These are phyloP conservation scores for Eleusine indica DNA, from an alignment of 176 grass and related monocot genomes.

Conservation along the genomic window DNA sequence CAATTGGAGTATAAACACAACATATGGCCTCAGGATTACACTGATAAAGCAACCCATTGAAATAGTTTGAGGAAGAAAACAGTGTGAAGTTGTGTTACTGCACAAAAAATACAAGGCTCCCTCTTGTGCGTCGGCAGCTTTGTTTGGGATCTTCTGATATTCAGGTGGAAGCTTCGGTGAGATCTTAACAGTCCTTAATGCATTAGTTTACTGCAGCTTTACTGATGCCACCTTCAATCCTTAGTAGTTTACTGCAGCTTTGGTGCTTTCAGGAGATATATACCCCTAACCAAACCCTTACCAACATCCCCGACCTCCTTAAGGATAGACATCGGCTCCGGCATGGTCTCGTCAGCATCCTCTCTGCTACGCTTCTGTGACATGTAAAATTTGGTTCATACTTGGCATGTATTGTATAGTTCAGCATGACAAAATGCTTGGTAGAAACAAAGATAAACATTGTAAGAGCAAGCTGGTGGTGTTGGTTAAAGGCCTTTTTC, in stretches of 20 bases:
- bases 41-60: not conserved
- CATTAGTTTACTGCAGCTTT: not conserved
- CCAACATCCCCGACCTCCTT: conserved; percentile 80
- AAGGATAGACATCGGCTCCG: conserved; percentile 55
- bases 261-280: conserved; percentile 79
- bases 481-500: not conserved
- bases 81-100: not conserved
- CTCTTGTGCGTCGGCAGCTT: not conserved
- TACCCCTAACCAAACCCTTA: conserved; percentile 86
- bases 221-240: not conserved
- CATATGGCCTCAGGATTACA: not conserved
- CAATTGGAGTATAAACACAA: conserved; percentile 5
- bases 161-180: not conserved
- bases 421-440: conserved; percentile 3
- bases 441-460: not conserved
- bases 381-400: conserved; percentile 29
- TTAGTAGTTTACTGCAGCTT: conserved; percentile 38
- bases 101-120: not conserved
- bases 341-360: conserved; percentile 51
- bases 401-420: not conserved
- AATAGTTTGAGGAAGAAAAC: not conserved
- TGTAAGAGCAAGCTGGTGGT: not conserved
- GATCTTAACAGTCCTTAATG: not conserved
- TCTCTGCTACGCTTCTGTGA: conserved; percentile 78
- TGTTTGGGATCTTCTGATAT: not conserved